Percentiles rank a stretch among this genome's conserved stretches.
Evolutionary conservation across 2,329 filamentous ascomycete species (phyloP).

Genomic region (Cercospora nicotianae): DNA sequence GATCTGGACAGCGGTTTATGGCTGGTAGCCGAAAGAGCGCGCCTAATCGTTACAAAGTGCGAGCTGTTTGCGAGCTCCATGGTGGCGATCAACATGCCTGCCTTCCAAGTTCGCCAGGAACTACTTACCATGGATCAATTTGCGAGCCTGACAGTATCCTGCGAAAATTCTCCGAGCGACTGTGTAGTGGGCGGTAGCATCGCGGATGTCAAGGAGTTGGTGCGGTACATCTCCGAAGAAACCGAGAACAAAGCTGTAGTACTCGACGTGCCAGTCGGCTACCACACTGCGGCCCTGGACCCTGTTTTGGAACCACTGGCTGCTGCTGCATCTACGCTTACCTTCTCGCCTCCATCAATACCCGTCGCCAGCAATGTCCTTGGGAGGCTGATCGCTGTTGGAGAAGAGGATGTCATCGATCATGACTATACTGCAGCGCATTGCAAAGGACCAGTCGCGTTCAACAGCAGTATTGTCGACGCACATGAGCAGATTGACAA

Average conservation of each 20-base stretch:
- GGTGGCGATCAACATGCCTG: constrained; percentile 17
- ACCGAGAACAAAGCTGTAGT: constrained; percentile 6
- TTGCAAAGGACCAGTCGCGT: constrained; percentile 17
- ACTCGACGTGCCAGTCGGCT: constrained; percentile 19
- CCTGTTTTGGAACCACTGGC: constrained; percentile 14
- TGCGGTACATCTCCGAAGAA: neutral
- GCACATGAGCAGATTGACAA: neutral
- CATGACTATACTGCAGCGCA: constrained; percentile 16
- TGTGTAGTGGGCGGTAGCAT: constrained; percentile 15
- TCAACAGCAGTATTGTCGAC: constrained; percentile 16
- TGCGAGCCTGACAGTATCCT: constrained; percentile 4
- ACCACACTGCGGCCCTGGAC: constrained; percentile 20
- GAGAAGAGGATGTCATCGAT: constrained; percentile 15
- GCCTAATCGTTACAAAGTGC: constrained; percentile 13
- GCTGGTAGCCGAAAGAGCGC: constrained; percentile 16
- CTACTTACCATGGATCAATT: constrained; percentile 3
- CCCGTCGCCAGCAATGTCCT: constrained; percentile 23
- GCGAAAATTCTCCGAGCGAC: constrained; percentile 15
- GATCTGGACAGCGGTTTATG: constrained; percentile 10
- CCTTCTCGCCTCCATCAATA: constrained; percentile 10
- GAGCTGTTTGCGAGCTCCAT: constrained; percentile 12
- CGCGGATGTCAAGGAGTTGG: neutral
- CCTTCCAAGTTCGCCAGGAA: neutral
- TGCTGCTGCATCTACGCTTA: constrained; percentile 5
- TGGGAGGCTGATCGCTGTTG: constrained; percentile 16